A percentile compares a stretch with the other conserved stretches of the same genome.
phyloP scores from a whole-genome alignment of 2,329 filamentous ascomycete genomes.

The Exophiala sp. region DNA sequence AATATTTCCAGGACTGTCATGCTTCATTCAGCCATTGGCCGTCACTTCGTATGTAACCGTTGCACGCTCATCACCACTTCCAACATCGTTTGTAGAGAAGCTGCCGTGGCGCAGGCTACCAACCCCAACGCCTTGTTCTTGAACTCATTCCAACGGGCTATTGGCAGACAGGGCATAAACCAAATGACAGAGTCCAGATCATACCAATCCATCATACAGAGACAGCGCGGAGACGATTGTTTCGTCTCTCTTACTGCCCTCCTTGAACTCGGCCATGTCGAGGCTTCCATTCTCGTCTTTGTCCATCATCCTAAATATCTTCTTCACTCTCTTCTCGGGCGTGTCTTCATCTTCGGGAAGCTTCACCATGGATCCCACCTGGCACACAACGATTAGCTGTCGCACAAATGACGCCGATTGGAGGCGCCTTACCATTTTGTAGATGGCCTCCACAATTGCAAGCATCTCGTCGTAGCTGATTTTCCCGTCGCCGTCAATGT shows the following conservation, averaged over 20 bases:
- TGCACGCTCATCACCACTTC: background rate
- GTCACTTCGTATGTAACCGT: background rate
- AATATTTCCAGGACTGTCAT: background rate
- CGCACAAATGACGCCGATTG: background rate
- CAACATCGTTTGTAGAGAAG: background rate
- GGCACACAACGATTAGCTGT: constrained; percentile 8
- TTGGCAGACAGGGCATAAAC: background rate
- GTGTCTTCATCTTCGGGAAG: constrained; percentile 98
- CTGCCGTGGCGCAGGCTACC: background rate
- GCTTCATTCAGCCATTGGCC: background rate
- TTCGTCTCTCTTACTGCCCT: constrained; percentile 97
- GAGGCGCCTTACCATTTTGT: constrained; percentile 79
- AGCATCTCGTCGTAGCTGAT: constrained; percentile 99
- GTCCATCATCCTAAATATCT: constrained; percentile 99
- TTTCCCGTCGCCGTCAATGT: constrained; percentile 97
- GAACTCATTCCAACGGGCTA: background rate
- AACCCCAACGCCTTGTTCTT: background rate
- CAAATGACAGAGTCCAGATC: constrained; percentile 23
- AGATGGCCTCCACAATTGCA: constrained; percentile 96
- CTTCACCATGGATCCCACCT: constrained; percentile 99
- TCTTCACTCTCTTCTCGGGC: constrained; percentile 92
- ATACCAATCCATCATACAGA: constrained; percentile 92
- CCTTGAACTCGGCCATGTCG: constrained; percentile 97
- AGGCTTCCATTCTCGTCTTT: constrained; percentile 98
- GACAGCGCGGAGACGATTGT: constrained; percentile 97